These are phyloP conservation scores for Sporobolomyces pararoseus DNA, from an alignment of 768 basidiomycete genomes.

Conservation along the genomic window DNA sequence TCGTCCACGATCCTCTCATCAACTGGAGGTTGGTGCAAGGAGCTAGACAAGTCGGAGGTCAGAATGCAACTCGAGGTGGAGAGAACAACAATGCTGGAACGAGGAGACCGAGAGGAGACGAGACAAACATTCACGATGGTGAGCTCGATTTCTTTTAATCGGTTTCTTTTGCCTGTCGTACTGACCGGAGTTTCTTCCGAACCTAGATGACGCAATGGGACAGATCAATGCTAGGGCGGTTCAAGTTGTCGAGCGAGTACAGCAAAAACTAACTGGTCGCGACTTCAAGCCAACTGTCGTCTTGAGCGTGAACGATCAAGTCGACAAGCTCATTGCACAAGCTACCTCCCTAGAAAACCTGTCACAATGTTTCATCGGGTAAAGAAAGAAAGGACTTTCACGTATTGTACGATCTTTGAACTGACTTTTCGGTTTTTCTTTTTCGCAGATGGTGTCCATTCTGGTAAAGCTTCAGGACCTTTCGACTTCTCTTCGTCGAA, in stretches of 20 bases:
- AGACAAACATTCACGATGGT: slow-evolving; percentile 40
- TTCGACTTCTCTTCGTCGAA: background rate
- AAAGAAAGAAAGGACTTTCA: slow-evolving; percentile 16
- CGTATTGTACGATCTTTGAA: background rate
- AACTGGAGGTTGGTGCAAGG: slow-evolving; percentile 56
- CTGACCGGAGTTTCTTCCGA: background rate
- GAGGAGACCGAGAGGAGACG: slow-evolving; percentile 35
- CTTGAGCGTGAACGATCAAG: slow-evolving; percentile 74
- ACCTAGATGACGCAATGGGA: slow-evolving; percentile 63
- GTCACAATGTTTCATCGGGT: slow-evolving; percentile 65
- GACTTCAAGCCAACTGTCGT: slow-evolving; percentile 84
- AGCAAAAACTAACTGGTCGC: slow-evolving; percentile 88
- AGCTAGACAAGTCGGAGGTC: slow-evolving; percentile 31
- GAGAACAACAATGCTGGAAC: slow-evolving; percentile 30
- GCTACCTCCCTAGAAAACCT: slow-evolving; percentile 91
- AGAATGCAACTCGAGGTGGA: slow-evolving; percentile 17
- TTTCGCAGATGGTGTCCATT: slow-evolving; percentile 5
- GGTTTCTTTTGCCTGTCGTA: background rate
- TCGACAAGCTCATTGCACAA: slow-evolving; percentile 87
- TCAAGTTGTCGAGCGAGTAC: slow-evolving; percentile 87
- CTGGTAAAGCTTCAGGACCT: background rate
- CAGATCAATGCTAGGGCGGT: slow-evolving; percentile 86
- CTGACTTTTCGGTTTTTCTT: background rate
- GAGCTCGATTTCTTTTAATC: background rate
- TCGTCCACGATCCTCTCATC: slow-evolving; percentile 96